phyloP scores from a whole-genome alignment of 2,329 filamentous ascomycete genomes.

The Sclerotinia borealis region DNA sequence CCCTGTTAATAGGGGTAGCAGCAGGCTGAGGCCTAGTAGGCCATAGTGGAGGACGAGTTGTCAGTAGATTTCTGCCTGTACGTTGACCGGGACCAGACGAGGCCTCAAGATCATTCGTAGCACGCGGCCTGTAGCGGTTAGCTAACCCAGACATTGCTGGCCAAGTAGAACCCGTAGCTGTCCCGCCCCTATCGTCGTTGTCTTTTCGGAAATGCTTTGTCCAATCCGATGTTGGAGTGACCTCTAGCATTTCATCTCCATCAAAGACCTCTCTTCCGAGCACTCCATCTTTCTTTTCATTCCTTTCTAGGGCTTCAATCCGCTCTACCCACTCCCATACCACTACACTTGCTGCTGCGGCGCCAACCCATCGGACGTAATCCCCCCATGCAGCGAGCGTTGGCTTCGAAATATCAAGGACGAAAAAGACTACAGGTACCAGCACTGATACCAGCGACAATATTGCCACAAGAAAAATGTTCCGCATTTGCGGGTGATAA shows the following conservation, averaged over 20 bases:
- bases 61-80: conserved; percentile 14
- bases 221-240: conserved; percentile 51
- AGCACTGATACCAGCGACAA: conserved; percentile 59
- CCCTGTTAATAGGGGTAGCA: conserved; percentile 52
- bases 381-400: conserved; percentile 69
- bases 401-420: conserved; percentile 64
- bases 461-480: conserved; percentile 61
- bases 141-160: conserved; percentile 35
- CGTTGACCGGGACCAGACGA: conserved; percentile 8
- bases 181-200: conserved; percentile 16
- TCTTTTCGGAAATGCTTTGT: conserved; percentile 27
- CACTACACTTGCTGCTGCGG: conserved; percentile 68
- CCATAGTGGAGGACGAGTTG: conserved; percentile 37
- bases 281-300: conserved; percentile 42
- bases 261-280: conserved; percentile 65
- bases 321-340: conserved; percentile 78
- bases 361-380: conserved; percentile 71
- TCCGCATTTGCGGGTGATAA: conserved; percentile 66
- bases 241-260: conserved; percentile 66
- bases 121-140: conserved; percentile 25
- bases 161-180: conserved; percentile 36
- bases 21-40: conserved; percentile 49
- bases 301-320: conserved; percentile 51
- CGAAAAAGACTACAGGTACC: conserved; percentile 69
- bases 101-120: conserved; percentile 23